These are phyloP conservation scores for Collybia sp. DNA, from an alignment of 768 basidiomycete species.

Conservation along the genomic window DNA sequence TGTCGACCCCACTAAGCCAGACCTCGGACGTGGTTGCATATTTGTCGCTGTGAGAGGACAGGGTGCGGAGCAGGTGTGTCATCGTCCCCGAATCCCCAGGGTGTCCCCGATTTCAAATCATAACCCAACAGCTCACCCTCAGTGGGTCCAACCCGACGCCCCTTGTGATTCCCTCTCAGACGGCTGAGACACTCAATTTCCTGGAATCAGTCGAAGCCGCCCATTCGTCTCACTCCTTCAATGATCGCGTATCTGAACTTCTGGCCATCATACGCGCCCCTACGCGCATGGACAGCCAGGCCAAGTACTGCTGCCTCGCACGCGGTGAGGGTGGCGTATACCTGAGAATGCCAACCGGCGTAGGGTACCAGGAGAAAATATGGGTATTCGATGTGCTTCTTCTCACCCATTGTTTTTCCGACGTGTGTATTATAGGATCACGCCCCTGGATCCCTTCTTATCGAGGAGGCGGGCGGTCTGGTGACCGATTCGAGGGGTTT, in stretches of 20 bases:
- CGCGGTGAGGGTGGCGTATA: conserved; percentile 85
- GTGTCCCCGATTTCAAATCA: not conserved
- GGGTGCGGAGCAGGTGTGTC: conserved; percentile 67
- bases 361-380: conserved; percentile 90
- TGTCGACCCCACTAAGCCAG: conserved; percentile 42
- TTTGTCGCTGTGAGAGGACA: conserved; percentile 87
- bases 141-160: conserved; percentile 40
- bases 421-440: conserved; percentile 59
- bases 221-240: conserved; percentile 88
- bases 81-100: not conserved
- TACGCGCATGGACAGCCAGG: conserved; percentile 92
- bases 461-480: conserved; percentile 87
- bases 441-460: conserved; percentile 78
- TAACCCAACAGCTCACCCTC: conserved; percentile 44
- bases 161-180: conserved; percentile 48
- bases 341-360: conserved; percentile 71
- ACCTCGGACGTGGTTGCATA: conserved; percentile 68
- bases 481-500: conserved; percentile 80
- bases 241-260: conserved; percentile 61
- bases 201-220: conserved; percentile 92
- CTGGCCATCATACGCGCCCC: conserved; percentile 64
- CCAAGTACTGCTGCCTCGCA: conserved; percentile 86
- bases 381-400: conserved; percentile 50
- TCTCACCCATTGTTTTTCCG: not conserved
- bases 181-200: conserved; percentile 51